A percentile compares a stretch with the other conserved stretches of the same genome.
These are phyloP conservation scores for Waltergamsia citrina DNA, from an alignment of 2,329 filamentous ascomycete species.

Conservation along the genomic window DNA sequence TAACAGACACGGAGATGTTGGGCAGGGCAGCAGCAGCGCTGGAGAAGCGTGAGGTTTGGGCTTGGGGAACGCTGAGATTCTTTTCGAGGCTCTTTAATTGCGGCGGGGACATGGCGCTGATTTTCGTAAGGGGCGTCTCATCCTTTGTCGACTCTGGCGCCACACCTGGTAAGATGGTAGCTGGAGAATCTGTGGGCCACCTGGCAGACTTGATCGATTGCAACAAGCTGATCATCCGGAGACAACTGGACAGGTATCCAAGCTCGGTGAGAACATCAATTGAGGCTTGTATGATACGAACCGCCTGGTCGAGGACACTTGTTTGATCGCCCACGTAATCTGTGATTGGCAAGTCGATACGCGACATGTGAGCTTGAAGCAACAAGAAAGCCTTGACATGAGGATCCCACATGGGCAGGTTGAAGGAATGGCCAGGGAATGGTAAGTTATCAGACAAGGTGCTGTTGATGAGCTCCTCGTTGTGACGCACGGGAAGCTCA, in stretches of 20 bases:
- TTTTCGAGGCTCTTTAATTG: slow-evolving; percentile 34
- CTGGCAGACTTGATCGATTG: slow-evolving; percentile 88
- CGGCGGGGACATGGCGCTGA: slow-evolving; percentile 23
- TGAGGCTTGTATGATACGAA: slow-evolving; percentile 91
- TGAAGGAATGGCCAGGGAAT: slow-evolving; percentile 46
- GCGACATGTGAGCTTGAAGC: slow-evolving; percentile 89
- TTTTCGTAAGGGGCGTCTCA: slow-evolving; percentile 30
- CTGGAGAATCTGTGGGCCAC: slow-evolving; percentile 76
- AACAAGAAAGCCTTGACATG: slow-evolving; percentile 94
- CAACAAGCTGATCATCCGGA: slow-evolving; percentile 74
- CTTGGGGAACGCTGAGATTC: slow-evolving; percentile 37
- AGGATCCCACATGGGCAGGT: slow-evolving; percentile 93
- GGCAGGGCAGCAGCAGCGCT: slow-evolving; percentile 61
- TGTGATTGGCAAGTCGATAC: slow-evolving; percentile 84
- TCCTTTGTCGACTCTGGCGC: slow-evolving; percentile 30
- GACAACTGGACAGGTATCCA: slow-evolving; percentile 68
- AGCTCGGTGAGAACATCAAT: slow-evolving; percentile 91
- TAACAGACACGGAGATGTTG: slow-evolving; percentile 52
- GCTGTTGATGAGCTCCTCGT: slow-evolving; percentile 94
- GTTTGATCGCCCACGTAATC: slow-evolving; percentile 96
- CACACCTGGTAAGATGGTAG: slow-evolving; percentile 73
- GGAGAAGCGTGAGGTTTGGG: slow-evolving; percentile 35
- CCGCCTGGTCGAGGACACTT: slow-evolving; percentile 85
- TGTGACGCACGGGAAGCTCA: slow-evolving; percentile 93
- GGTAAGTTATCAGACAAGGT: slow-evolving; percentile 79